Percentiles rank a stretch among this genome's conserved stretches.
These are phyloP conservation scores for Artemisia tridentata DNA, from an alignment of 129 eudicot genomes.

Conservation along the genomic window DNA sequence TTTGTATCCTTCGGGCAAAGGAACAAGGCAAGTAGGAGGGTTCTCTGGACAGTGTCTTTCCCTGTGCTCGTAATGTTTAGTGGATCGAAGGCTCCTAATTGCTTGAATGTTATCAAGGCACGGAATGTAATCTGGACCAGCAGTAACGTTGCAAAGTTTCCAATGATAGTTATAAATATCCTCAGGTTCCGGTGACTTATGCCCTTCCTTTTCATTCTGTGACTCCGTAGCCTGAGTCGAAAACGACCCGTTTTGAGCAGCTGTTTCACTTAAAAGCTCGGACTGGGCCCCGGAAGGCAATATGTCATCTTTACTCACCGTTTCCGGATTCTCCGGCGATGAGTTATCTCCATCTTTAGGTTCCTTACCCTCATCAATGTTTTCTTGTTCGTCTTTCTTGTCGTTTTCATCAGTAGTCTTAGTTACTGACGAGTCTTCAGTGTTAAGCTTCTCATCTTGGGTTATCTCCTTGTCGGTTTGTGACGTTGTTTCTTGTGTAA, in stretches of 20 bases:
- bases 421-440: neutral
- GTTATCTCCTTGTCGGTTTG: conserved; percentile 31
- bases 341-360: conserved; percentile 24
- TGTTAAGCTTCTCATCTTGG: conserved; percentile 36
- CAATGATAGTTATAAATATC: conserved; percentile 38
- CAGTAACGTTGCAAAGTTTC: conserved; percentile 77
- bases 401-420: conserved; percentile 28
- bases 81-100: conserved; percentile 52
- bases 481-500: conserved; percentile 22
- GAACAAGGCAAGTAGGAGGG: conserved; percentile 90
- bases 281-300: conserved; percentile 78
- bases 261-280: conserved; percentile 69
- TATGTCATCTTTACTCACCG: conserved; percentile 31
- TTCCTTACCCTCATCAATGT: conserved; percentile 23
- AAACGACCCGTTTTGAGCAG: conserved; percentile 64
- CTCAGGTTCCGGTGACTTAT: conserved; percentile 34
- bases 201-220: conserved; percentile 64
- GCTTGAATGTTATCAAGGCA: conserved; percentile 80
- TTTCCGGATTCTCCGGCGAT: conserved; percentile 27
- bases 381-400: conserved; percentile 32
- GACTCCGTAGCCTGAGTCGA: conserved; percentile 85
- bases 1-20: conserved; percentile 81
- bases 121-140: conserved; percentile 84
- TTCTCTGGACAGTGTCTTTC: conserved; percentile 89
- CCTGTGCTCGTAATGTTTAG: conserved; percentile 90